phyloP scores from a whole-genome alignment of 2,329 filamentous ascomycete genomes.

The Chaetomiaceae sp. region DNA sequence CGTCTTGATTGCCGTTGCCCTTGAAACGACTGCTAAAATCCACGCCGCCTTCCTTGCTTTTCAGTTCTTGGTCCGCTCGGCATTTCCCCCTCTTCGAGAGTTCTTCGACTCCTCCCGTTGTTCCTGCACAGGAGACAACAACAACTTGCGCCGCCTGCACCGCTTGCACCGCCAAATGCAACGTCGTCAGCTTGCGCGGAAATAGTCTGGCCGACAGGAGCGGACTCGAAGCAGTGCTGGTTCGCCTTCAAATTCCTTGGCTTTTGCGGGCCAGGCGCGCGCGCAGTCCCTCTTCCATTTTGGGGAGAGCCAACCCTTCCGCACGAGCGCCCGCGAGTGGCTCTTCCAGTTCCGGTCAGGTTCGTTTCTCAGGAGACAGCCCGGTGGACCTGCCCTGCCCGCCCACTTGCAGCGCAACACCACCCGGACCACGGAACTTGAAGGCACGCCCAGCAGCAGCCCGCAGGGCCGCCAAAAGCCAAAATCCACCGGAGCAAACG shows the following conservation, averaged over 20 bases:
- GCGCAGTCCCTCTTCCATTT: constrained; percentile 2
- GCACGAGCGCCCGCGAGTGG: constrained; percentile 13
- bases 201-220: constrained; percentile 5
- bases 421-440: constrained; percentile 9
- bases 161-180: too few relatives aligned
- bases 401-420: constrained; percentile 13
- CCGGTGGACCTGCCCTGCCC: constrained; percentile 20
- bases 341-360: not conserved
- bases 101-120: not conserved
- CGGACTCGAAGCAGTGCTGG: not conserved
- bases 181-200: too few relatives aligned
- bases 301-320: constrained; percentile 8
- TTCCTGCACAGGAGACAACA: not conserved
- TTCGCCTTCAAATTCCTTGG: constrained; percentile 15
- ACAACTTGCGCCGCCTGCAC: constrained; percentile 11
- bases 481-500: too few relatives aligned
- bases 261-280: constrained; percentile 1
- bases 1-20: constrained; percentile 16
- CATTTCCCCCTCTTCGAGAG: not conserved
- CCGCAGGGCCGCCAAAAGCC: constrained; percentile 20
- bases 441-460: constrained; percentile 11
- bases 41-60: constrained; percentile 6
- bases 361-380: constrained; percentile 30
- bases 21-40: constrained; percentile 25
- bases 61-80: not conserved